phyloP scores from a whole-genome alignment of 257 asterid species.

The Przewalskia tangutica region DNA sequence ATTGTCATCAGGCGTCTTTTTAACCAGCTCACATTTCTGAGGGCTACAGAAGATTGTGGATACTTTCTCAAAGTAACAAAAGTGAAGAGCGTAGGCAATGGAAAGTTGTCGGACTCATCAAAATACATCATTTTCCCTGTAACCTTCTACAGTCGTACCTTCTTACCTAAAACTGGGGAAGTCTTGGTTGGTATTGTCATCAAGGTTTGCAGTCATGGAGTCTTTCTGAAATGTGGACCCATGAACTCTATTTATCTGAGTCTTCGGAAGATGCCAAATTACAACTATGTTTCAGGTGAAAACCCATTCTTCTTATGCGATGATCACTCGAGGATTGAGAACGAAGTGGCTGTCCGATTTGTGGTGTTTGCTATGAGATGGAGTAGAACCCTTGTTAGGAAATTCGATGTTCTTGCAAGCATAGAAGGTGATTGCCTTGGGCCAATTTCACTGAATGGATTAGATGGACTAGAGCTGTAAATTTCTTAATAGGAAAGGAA shows the following conservation, averaged over 20 bases:
- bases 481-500: neutral
- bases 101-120: conserved; percentile 10
- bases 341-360: conserved; percentile 42
- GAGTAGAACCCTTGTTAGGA: conserved; percentile 31
- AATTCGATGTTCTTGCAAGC: conserved; percentile 50
- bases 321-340: conserved; percentile 56
- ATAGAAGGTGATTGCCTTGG: conserved; percentile 59
- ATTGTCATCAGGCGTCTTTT: conserved; percentile 28
- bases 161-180: conserved; percentile 58
- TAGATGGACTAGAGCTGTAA: conserved; percentile 45
- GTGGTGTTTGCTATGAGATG: conserved; percentile 46
- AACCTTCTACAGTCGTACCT: conserved; percentile 33
- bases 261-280: conserved; percentile 39
- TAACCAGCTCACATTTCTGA: conserved; percentile 20
- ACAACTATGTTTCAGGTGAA: conserved; percentile 25
- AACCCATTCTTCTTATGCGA: conserved; percentile 22
- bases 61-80: conserved; percentile 60
- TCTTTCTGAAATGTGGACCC: conserved; percentile 69
- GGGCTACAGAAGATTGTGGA: conserved; percentile 36
- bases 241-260: conserved; percentile 52
- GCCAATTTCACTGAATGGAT: conserved; percentile 55
- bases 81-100: conserved; percentile 46
- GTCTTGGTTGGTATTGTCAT: conserved; percentile 48
- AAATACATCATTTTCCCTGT: conserved; percentile 35
- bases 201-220: conserved; percentile 24